Evolutionary conservation across 352 stramenopile species (phyloP).

Genomic region (Pythium phragmitis): DNA sequence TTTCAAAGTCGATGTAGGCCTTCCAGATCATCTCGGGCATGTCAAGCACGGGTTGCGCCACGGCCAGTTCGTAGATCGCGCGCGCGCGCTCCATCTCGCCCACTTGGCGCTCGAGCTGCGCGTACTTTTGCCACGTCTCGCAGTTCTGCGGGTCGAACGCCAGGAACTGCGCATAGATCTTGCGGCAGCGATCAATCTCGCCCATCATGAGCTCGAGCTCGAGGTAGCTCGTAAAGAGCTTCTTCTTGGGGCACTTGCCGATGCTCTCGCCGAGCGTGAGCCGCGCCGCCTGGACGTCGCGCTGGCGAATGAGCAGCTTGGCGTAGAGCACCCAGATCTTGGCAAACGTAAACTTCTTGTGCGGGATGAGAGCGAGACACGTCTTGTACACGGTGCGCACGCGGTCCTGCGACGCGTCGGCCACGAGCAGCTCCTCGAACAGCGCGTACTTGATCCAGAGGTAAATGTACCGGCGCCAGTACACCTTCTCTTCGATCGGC

Average conservation of each 20-base stretch:
- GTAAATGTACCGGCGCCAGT: conserved; percentile 99
- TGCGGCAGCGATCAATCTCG: conserved; percentile 96
- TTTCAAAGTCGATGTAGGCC: conserved; percentile 99
- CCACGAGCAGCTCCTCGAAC: conserved; percentile 95
- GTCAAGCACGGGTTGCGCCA: conserved; percentile 94
- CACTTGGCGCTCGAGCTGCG: conserved; percentile 94
- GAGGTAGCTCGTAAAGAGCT: conserved; percentile 93
- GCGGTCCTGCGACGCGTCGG: conserved; percentile 62
- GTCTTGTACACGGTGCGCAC: conserved; percentile 94
- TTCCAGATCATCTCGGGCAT: conserved; percentile 99
- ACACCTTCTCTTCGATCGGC: conserved; percentile 94
- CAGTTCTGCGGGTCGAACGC: conserved; percentile 89
- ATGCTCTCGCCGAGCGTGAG: conserved; percentile 94
- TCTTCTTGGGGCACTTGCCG: conserved; percentile 92
- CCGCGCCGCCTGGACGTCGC: conserved; percentile 90
- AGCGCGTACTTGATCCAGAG: conserved; percentile 99
- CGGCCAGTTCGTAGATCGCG: conserved; percentile 96
- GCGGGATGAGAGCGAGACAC: conserved; percentile 93
- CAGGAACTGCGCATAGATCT: conserved; percentile 87
- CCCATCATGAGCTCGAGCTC: conserved; percentile 97
- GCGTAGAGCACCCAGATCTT: conserved; percentile 99
- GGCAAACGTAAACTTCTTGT: conserved; percentile 96
- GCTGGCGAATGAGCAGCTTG: conserved; percentile 95
- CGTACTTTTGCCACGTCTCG: conserved; percentile 94
- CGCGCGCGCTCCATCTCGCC: conserved; percentile 93